Conservation (phyloP, 495 filamentous ascomycete species). For the Penicillium atrosanguineum region DNA sequence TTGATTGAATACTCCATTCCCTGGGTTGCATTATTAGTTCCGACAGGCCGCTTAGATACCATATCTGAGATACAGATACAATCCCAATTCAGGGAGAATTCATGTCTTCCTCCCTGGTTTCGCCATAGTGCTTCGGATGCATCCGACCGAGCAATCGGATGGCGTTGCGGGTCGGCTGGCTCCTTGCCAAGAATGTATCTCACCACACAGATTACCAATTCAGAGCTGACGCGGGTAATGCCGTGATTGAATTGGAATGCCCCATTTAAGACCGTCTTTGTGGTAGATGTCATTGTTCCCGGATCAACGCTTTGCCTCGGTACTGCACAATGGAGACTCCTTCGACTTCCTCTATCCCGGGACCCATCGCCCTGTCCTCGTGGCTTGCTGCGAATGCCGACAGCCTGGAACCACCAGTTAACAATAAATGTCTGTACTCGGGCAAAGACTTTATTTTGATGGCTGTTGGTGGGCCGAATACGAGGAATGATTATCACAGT, state of each 20-base stretch:
- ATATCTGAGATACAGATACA: no score
- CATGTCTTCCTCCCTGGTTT: no score
- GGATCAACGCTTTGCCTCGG: no score
- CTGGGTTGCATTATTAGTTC: no score
- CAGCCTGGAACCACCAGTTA: slow-evolving; percentile 78
- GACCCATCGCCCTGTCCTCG: slow-evolving; percentile 6
- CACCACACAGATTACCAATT: background rate
- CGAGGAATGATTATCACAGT: slow-evolving; percentile 22
- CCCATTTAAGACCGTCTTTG: background rate
- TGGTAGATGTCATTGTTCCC: no score
- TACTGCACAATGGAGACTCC: background rate
- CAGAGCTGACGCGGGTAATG: background rate
- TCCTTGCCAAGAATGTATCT: slow-evolving; percentile 1
- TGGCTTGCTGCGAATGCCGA: slow-evolving; percentile 78
- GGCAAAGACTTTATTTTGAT: slow-evolving; percentile 22
- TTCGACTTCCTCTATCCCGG: slow-evolving; percentile 8
- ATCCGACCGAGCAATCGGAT: slow-evolving; percentile 18
- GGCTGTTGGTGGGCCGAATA: slow-evolving; percentile 21
- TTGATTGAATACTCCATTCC: no score
- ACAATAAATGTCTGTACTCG: slow-evolving; percentile 84
- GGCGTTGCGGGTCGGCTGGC: slow-evolving; percentile 3
- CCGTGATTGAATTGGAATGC: background rate
- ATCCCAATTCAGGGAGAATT: no score
- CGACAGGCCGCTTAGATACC: no score
- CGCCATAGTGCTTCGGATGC: slow-evolving; percentile 1